Base-by-base conservation (phyloP, 805 yeast genomes). In the Saccharomycopsis olivae region DNA sequence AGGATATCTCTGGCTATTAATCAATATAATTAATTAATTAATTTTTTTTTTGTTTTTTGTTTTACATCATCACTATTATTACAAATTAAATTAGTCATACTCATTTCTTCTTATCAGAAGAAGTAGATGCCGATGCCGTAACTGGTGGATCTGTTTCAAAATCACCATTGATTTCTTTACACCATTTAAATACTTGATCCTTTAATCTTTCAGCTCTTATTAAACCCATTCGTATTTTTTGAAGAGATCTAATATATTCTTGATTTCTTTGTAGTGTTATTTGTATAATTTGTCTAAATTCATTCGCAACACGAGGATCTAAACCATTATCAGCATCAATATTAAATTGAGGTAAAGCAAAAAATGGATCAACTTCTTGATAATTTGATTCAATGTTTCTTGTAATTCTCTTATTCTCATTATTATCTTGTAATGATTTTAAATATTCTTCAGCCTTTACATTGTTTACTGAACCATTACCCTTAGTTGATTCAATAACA, bases 221-320 rank as follows among this genome's bases (percentile, higher is more conserved):
- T 20, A 89, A 62, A 1, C 87, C 94, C 51, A 69, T 69, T 49
- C 96, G 69, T 28, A 92, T 69, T 27, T 67, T 72, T n/a, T 74
- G 65, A 52, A 92, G 62, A 46, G 87, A 82, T 51, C 89, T 69
- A 38, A 87, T 78, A 55, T 80, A 89, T 58, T 92, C 97, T 53
- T 85, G 87, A 43, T 78, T 73, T 46, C 89, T 75, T 57, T 88
- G 95, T 33, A 86, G 64, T 0, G 81, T 80, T 33, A 79, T 86
- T 64, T 71, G 95, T 38, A 73, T 76, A 56, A 76, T 67, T 51
- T 81, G 88, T 47, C 89, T 64, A 1, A 83, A 66, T 36, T 77
- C 81, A 49, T 78, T 83, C 3, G 85, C 81, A 25, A 68, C 69
- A 29, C 72, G 79, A 0, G 65, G 60, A 3, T 62, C 54, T n/a